Conservation (phyloP, 495 filamentous ascomycete species). For the Ramalina peruviana region DNA sequence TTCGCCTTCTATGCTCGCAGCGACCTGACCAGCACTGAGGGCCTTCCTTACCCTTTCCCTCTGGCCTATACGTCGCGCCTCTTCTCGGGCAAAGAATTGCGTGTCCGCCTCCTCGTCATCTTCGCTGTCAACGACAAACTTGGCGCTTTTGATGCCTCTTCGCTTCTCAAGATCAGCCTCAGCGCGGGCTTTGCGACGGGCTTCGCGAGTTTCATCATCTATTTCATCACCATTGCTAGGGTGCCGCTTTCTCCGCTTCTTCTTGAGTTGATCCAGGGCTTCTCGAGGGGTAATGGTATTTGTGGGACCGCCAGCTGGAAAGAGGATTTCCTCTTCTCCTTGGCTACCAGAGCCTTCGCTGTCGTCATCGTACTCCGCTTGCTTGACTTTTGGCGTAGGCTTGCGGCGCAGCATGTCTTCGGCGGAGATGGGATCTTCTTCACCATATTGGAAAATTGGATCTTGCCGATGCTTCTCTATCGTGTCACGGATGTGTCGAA, state of each 20-base stretch:
- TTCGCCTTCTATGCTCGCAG: constrained; percentile 26
- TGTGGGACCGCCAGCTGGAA: constrained; percentile 55
- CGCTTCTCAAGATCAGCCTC: constrained; percentile 48
- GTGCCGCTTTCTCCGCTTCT: constrained; percentile 35
- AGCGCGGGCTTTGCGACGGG: constrained; percentile 37
- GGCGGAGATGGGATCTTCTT: constrained; percentile 36
- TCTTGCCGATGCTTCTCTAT: constrained; percentile 61
- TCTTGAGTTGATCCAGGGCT: constrained; percentile 35
- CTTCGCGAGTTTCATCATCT: constrained; percentile 37
- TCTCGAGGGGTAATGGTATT: constrained; percentile 27
- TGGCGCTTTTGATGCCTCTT: constrained; percentile 65
- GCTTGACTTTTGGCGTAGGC: constrained; percentile 29
- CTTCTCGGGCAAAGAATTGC: constrained; percentile 61
- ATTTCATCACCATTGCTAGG: constrained; percentile 25
- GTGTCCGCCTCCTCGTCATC: constrained; percentile 50
- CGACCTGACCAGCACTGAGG: constrained; percentile 37
- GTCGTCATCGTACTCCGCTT: constrained; percentile 34
- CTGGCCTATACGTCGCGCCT: constrained; percentile 38
- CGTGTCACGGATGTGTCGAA: constrained; percentile 45
- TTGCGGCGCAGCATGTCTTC: constrained; percentile 65
- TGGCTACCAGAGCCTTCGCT: constrained; percentile 40
- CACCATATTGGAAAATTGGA: constrained; percentile 56
- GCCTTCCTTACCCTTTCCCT: constrained; percentile 33
- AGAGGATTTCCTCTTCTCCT: constrained; percentile 50
- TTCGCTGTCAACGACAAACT: constrained; percentile 68